Percentiles rank a stretch among this genome's conserved stretches.
These are phyloP conservation scores for Aphanocladium album DNA, from an alignment of 2,329 filamentous ascomycete species.

Conservation along the genomic window DNA sequence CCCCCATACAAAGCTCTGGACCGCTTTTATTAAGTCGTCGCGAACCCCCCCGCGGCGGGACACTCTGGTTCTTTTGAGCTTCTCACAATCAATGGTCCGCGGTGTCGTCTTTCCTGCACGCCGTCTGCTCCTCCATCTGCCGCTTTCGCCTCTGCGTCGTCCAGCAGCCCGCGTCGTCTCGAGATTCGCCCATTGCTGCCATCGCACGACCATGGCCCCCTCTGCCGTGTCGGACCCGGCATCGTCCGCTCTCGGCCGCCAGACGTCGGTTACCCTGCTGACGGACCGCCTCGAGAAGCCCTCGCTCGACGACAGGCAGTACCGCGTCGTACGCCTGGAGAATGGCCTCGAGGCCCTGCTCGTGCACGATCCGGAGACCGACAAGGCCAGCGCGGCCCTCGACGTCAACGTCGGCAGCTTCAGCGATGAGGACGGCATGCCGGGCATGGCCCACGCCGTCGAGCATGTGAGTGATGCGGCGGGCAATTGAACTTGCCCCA, in stretches of 20 bases:
- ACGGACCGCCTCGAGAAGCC: conserved; percentile 77
- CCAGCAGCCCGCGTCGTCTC: background rate
- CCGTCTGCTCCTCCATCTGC: background rate
- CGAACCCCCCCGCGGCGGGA: conserved; percentile 5
- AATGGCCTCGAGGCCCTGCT: conserved; percentile 89
- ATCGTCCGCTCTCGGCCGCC: conserved; percentile 20
- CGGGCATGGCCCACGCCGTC: conserved; percentile 91
- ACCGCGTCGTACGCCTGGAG: conserved; percentile 76
- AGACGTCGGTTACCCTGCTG: conserved; percentile 36
- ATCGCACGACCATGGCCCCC: background rate
- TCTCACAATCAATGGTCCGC: conserved; percentile 9
- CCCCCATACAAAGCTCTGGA: background rate
- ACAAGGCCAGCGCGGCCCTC: conserved; percentile 92
- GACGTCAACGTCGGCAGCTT: conserved; percentile 97
- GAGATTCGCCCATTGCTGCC: background rate
- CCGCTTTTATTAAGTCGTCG: conserved; percentile 6
- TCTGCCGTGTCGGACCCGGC: conserved; percentile 28
- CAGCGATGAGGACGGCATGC: conserved; percentile 85
- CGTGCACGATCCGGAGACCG: conserved; percentile 89
- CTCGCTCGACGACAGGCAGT: conserved; percentile 77
- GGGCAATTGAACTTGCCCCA: conserved; percentile 17
- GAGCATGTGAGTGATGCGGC: conserved; percentile 62
- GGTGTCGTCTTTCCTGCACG: conserved; percentile 4
- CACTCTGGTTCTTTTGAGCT: background rate
- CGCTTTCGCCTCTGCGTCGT: background rate